Evolutionary conservation across 1,284 basidiomycete species (phyloP), one percentile per base, ranked within the genome.

Genomic region (Cutaneotrichosporon sp.): DNA sequence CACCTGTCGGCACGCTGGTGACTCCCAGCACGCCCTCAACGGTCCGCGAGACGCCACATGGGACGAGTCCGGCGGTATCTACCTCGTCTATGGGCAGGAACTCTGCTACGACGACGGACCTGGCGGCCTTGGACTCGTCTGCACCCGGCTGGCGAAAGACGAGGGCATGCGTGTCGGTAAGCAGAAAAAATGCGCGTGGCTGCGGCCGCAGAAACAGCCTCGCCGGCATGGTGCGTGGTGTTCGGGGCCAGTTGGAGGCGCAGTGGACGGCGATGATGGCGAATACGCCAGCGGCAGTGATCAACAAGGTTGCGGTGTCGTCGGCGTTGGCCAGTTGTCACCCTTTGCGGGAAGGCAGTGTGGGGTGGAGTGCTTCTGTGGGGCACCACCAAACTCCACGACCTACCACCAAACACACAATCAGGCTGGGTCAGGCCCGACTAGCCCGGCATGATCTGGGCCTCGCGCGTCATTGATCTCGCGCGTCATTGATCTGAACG

Each of bases 11-110:
- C 14, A 78, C 72, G 49, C 73, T 76, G 15, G 77, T 73, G 13
- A 79, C 67, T 12, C 90, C 90, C 50, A 93, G 74, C 59, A 89
- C 90, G 34, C 90, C 90, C 67, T 86, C 86, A 8, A 90, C 83
- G 22, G 80, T 76, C 60, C 83, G 79, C 39, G 77, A 83, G 36
- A 83, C 86, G 45, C 88, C 70, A 54, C 80, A 81, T 52, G 84
- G 76, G 13, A 85, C 77, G 54, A 75, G 64, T 1, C 79, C 81
- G 12, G 76, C 66, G 34, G 88, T 77, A 64, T 90, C 84, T 23
- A 92, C 80, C 62, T 88, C 80, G 46, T 83, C 77, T 58, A 84
- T 82, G 0, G 81, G 82, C 5, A 92, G 71, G 65, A 92, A 89
- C 72, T 93, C 90, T 14, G 92, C 89, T 35, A 91, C 80, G 46